Evolutionary conservation across 2,329 filamentous ascomycete genomes (phyloP).

Genomic region (Pyrenochaeta sp.): DNA sequence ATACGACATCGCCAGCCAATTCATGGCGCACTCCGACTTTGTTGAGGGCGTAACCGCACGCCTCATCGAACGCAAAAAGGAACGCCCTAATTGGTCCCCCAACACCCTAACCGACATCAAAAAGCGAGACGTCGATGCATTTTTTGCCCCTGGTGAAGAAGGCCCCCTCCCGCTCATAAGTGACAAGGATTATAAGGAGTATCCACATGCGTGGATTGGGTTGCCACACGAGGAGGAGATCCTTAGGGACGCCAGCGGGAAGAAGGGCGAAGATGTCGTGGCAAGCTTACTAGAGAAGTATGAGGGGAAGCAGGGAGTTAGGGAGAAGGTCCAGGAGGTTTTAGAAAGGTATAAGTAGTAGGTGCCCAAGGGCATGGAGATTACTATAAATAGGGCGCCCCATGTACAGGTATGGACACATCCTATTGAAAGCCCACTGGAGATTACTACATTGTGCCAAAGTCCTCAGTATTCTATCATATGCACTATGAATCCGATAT

Average conservation of each 20-base stretch:
- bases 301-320: conserved; percentile 57
- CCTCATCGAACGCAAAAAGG: conserved; percentile 74
- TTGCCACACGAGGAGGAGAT: conserved; percentile 77
- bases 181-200: conserved; percentile 70
- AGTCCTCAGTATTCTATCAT: no score
- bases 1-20: conserved; percentile 81
- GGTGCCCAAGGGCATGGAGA: background rate
- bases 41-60: conserved; percentile 86
- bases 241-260: conserved; percentile 51
- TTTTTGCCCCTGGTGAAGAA: conserved; percentile 62
- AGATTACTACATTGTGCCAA: no score
- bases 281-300: conserved; percentile 50
- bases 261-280: conserved; percentile 49
- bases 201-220: conserved; percentile 75
- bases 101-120: conserved; percentile 73
- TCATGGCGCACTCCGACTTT: conserved; percentile 94
- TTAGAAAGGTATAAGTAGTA: conserved; percentile 51
- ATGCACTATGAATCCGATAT: no score
- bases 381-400: background rate
- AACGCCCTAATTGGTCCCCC: conserved; percentile 78
- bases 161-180: conserved; percentile 68
- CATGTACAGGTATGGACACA: background rate
- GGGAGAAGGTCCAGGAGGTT: conserved; percentile 71
- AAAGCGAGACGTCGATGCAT: conserved; percentile 67
- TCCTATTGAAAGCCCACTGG: no score